Evolutionary conservation across 2,329 filamentous ascomycete species (phyloP).

Genomic region (Stachybotrys chartarum): DNA sequence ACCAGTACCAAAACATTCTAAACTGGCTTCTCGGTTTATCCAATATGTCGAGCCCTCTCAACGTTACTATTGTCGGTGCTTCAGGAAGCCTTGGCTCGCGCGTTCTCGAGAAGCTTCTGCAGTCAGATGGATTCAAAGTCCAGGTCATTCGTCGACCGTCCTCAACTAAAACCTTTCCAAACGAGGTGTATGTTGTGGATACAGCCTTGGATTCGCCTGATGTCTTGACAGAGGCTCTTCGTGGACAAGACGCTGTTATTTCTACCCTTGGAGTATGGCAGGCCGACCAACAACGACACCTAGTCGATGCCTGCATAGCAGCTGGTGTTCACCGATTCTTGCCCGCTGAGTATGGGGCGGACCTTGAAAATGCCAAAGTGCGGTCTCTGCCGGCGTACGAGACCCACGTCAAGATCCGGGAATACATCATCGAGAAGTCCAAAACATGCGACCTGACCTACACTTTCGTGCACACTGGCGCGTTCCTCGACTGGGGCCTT

Average conservation of each 20-base stretch:
- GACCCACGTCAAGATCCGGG: neutral
- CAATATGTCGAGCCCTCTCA: neutral
- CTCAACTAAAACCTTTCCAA: neutral
- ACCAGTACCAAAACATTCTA: too few species aligned
- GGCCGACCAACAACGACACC: neutral
- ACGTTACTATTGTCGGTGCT: slow-evolving; percentile 16
- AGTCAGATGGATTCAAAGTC: neutral
- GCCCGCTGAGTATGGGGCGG: neutral
- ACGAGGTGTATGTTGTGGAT: neutral
- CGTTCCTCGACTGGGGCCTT: slow-evolving; percentile 48
- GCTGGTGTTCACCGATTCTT: neutral
- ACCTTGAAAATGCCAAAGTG: neutral
- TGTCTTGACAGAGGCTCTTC: neutral
- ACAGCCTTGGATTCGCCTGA: neutral
- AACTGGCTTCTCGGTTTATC: too few species aligned
- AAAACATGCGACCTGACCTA: slow-evolving; percentile 14
- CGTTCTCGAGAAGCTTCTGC: neutral
- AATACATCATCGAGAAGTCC: neutral
- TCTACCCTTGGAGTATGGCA: neutral
- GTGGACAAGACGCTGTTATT: neutral
- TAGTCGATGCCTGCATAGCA: neutral
- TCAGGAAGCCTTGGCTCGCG: slow-evolving; percentile 13
- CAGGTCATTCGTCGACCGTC: neutral
- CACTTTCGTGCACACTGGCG: slow-evolving; percentile 40
- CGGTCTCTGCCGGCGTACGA: neutral